phyloP scores from a whole-genome alignment of 805 yeast species.

The Scheffersomyces stipitis region DNA sequence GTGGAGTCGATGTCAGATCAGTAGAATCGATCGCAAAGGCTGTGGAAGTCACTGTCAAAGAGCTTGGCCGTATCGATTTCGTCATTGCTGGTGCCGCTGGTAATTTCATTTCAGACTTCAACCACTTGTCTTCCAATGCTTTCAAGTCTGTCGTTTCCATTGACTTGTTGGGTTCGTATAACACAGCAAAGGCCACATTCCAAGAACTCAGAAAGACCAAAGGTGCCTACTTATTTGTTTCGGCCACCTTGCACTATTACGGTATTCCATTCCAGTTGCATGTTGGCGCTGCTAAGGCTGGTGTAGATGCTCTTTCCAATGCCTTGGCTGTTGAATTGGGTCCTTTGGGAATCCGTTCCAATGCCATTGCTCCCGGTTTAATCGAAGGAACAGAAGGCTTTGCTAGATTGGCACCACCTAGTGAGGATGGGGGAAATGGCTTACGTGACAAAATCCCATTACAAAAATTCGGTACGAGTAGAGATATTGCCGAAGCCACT shows the following conservation, averaged over 20 bases:
- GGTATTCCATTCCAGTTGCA: conserved; percentile 90
- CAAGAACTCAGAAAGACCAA: conserved; percentile 61
- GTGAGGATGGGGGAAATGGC: conserved; percentile 22
- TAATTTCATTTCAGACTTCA: conserved; percentile 79
- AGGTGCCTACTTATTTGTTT: conserved; percentile 75
- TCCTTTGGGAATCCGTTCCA: conserved; percentile 80
- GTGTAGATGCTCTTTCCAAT: conserved; percentile 82
- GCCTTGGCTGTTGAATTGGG: conserved; percentile 90
- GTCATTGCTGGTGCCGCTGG: conserved; percentile 98
- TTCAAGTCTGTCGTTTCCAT: conserved; percentile 85
- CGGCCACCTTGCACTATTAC: conserved; percentile 86
- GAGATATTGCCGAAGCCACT: conserved; percentile 86
- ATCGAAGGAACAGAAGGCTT: conserved; percentile 87
- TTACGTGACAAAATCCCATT: conserved; percentile 55
- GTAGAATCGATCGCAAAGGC: conserved; percentile 60
- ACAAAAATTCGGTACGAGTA: conserved; percentile 65
- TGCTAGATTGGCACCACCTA: conserved; percentile 54
- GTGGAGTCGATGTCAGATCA: conserved; percentile 77
- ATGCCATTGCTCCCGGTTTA: conserved; percentile 90
- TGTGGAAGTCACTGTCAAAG: conserved; percentile 60
- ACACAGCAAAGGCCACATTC: conserved; percentile 82
- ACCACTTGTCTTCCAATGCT: conserved; percentile 78
- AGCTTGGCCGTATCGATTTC: conserved; percentile 77
- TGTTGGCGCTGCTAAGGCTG: conserved; percentile 95
- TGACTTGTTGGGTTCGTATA: conserved; percentile 85